These are phyloP conservation scores for Debaryomyces fabryi DNA, from an alignment of 1,139 yeast species.

Conservation along the genomic window DNA sequence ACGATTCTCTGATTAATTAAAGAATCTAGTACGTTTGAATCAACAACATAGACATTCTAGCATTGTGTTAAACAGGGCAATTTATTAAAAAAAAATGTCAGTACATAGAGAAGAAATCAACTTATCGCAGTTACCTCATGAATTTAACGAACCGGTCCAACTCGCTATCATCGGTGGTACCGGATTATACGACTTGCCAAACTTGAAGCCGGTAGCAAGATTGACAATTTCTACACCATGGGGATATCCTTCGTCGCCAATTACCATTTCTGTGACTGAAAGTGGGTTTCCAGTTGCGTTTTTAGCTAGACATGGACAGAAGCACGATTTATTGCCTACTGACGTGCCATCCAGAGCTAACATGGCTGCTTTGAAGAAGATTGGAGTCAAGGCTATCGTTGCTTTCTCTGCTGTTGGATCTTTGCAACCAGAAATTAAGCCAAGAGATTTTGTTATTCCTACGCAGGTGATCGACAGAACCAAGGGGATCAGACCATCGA, in stretches of 20 bases:
- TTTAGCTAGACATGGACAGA: conserved; percentile 89
- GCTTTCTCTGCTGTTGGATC: conserved; percentile 98
- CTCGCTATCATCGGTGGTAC: conserved; percentile 97
- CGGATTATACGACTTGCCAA: conserved; percentile 87
- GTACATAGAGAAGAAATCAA: conserved; percentile 37
- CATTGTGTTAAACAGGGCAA: neutral
- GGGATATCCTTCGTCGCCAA: conserved; percentile 95
- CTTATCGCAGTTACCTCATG: conserved; percentile 37
- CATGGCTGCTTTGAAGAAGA: conserved; percentile 87
- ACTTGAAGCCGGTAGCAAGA: conserved; percentile 82
- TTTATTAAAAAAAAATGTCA: conserved; percentile 32
- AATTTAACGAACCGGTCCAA: conserved; percentile 51
- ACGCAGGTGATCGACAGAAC: conserved; percentile 96
- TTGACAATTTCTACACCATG: conserved; percentile 87
- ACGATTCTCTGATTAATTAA: neutral
- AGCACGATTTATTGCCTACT: conserved; percentile 87
- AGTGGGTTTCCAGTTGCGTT: conserved; percentile 89
- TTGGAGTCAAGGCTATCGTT: conserved; percentile 85
- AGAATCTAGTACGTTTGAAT: neutral
- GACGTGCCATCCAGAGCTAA: conserved; percentile 94
- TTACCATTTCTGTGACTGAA: conserved; percentile 78
- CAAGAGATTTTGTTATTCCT: conserved; percentile 93
- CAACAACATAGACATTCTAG: neutral
- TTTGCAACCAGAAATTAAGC: conserved; percentile 81
- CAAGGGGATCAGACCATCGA: conserved; percentile 87